Evolutionary conservation across 1,139 yeast genomes (phyloP).

Genomic region (Hyphopichia buzzinii): DNA sequence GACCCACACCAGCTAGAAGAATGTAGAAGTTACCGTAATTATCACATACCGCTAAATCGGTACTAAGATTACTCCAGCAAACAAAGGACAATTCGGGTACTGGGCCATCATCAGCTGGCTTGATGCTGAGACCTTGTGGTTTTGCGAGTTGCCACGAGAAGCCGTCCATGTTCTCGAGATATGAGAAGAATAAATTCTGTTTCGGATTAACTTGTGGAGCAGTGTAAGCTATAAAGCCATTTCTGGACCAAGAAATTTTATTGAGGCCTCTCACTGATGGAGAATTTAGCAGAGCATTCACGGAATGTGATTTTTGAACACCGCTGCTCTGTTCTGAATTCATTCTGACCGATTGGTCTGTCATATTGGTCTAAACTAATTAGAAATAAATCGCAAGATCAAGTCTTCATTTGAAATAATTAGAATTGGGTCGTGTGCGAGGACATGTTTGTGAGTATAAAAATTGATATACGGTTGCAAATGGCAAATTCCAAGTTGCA

Average conservation of each 20-base stretch:
- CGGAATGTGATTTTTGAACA: too few relatives aligned
- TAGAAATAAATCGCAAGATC: too few relatives aligned
- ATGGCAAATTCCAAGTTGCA: too few relatives aligned
- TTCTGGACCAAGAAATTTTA: slow-evolving; percentile 66
- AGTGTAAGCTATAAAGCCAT: slow-evolving; percentile 69
- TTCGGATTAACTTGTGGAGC: slow-evolving; percentile 21
- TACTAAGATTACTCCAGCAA: slow-evolving; percentile 50
- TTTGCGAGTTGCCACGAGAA: slow-evolving; percentile 63
- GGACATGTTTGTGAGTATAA: too few relatives aligned
- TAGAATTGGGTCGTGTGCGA: too few relatives aligned
- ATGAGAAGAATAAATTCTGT: slow-evolving; percentile 49
- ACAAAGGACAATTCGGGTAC: slow-evolving; percentile 32
- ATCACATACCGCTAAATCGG: slow-evolving; percentile 54
- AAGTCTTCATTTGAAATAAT: too few relatives aligned
- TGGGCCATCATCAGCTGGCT: slow-evolving; percentile 32
- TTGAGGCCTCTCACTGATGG: neutral
- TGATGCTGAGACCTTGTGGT: slow-evolving; percentile 41
- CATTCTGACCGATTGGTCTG: too few relatives aligned
- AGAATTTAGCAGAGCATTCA: neutral
- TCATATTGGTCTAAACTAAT: too few relatives aligned
- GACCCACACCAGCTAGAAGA: slow-evolving; percentile 44
- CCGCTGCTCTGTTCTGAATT: too few relatives aligned
- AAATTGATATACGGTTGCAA: too few relatives aligned
- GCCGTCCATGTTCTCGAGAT: slow-evolving; percentile 64
- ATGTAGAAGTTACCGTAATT: slow-evolving; percentile 50